Percentiles rank a stretch among this genome's conserved stretches.
Conservation (phyloP, 768 basidiomycete genomes). For the Amanita pseudoporphyria region DNA sequence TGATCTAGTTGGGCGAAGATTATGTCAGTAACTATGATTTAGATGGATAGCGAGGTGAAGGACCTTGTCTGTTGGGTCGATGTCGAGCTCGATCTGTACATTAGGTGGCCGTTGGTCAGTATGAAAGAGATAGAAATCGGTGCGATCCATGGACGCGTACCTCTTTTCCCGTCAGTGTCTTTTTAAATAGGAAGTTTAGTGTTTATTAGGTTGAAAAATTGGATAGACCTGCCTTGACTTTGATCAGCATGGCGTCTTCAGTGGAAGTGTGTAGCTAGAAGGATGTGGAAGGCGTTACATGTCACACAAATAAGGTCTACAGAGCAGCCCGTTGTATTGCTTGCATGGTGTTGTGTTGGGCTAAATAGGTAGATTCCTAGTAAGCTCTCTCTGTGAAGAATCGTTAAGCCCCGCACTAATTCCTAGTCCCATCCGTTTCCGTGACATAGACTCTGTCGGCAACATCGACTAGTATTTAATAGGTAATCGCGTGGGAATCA, state of each 20-base stretch:
- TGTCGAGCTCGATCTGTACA: conserved; percentile 84
- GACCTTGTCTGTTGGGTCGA: conserved; percentile 84
- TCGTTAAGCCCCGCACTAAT: no score
- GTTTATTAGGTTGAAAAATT: conserved; percentile 3
- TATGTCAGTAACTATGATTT: background rate
- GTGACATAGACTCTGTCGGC: no score
- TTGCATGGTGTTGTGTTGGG: no score
- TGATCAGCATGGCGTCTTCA: conserved; percentile 58
- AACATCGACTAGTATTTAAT: no score
- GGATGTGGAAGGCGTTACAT: background rate
- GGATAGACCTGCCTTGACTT: conserved; percentile 62
- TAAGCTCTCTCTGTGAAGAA: no score
- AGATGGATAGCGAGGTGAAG: conserved; percentile 11
- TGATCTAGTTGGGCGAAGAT: conserved; percentile 47
- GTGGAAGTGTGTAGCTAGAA: background rate
- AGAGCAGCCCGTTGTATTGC: no score
- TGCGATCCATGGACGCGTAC: conserved; percentile 29
- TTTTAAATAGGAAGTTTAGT: background rate
- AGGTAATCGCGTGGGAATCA: no score
- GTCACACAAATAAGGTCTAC: no score
- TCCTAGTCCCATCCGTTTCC: no score
- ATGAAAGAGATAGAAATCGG: conserved; percentile 6
- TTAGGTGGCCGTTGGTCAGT: background rate
- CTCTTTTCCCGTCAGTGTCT: conserved; percentile 98
- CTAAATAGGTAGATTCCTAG: no score